phyloP scores from a whole-genome alignment of 768 basidiomycete species.

The Calocera cornea region DNA sequence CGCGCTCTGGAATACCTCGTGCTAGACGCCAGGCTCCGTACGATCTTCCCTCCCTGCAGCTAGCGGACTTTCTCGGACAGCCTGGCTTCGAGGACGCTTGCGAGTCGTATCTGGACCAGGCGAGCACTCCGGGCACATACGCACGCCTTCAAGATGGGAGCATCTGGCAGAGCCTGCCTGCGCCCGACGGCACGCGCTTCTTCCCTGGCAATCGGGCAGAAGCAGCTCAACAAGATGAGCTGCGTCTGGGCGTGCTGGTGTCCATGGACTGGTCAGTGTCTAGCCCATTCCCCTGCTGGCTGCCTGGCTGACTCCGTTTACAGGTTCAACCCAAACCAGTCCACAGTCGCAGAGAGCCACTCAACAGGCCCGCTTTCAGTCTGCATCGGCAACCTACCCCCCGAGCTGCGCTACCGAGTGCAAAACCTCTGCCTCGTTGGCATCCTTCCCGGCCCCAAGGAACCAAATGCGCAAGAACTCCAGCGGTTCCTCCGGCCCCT shows the following conservation, averaged over 20 bases:
- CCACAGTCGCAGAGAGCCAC: slow-evolving; percentile 25
- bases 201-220: slow-evolving; percentile 14
- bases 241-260: not conserved
- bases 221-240: not conserved
- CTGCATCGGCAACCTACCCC: slow-evolving; percentile 6
- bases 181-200: not conserved
- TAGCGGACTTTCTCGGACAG: not conserved
- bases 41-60: not conserved
- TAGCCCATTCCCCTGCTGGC: not conserved
- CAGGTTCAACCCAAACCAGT: not conserved
- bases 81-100: not conserved
- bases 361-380: slow-evolving; percentile 4
- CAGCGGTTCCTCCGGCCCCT: slow-evolving; percentile 19
- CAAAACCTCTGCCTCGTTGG: slow-evolving; percentile 15
- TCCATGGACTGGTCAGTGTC: slow-evolving; percentile 6
- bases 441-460: slow-evolving; percentile 21
- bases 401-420: slow-evolving; percentile 17
- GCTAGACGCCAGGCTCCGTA: not conserved
- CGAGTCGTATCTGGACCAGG: not conserved
- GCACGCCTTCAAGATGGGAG: slow-evolving; percentile 2
- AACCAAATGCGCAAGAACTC: slow-evolving; percentile 20
- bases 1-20: not conserved
- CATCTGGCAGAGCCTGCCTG: slow-evolving; percentile 1
- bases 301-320: not conserved
- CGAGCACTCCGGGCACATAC: not conserved